phyloP scores from a whole-genome alignment of 306 rosid genomes.

The Datisca glomerata region DNA sequence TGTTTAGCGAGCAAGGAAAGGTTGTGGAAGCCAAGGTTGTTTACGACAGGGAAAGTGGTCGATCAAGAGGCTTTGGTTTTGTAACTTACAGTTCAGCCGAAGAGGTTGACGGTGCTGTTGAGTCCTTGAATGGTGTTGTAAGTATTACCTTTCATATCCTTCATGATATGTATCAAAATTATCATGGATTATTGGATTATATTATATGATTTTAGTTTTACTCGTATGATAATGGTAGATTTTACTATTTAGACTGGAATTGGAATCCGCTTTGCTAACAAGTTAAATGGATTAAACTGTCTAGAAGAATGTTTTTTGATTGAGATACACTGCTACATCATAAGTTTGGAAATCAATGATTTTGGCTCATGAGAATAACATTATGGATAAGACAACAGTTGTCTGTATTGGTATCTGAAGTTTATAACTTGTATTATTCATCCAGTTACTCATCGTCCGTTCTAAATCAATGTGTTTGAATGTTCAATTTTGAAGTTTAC shows the following conservation, averaged over 20 bases:
- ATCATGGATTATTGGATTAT: neutral
- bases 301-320: too few species aligned
- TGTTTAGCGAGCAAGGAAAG: constrained; percentile 65
- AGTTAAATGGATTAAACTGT: too few species aligned
- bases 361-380: too few species aligned
- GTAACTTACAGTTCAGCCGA: constrained; percentile 56
- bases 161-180: neutral
- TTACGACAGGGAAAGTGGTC: constrained; percentile 92
- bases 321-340: neutral
- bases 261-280: too few species aligned
- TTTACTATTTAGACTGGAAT: neutral
- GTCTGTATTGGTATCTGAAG: too few species aligned
- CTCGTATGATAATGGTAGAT: neutral
- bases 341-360: too few species aligned
- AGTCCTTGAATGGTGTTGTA: constrained; percentile 74
- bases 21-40: constrained; percentile 88
- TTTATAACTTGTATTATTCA: too few species aligned
- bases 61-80: constrained; percentile 93
- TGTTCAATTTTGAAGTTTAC: too few species aligned
- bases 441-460: too few species aligned
- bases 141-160: constrained; percentile 17
- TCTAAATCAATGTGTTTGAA: too few species aligned
- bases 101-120: constrained; percentile 66
- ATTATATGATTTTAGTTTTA: neutral
- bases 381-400: too few species aligned